A percentile compares a stretch with the other conserved stretches of the same genome.
Conservation (phyloP, 164 flowering plant genomes). For the Vitis amurensis region DNA sequence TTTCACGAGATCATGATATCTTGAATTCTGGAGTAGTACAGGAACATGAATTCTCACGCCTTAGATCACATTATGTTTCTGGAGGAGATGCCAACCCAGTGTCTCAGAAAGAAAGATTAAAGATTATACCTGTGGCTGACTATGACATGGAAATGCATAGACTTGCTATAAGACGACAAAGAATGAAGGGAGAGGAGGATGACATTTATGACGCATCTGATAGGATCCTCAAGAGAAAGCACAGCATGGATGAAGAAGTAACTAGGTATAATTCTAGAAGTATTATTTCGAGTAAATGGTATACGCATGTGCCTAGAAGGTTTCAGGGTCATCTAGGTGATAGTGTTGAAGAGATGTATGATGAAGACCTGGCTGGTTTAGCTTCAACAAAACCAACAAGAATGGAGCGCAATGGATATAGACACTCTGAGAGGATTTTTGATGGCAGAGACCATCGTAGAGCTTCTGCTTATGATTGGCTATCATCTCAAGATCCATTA, state of each 20-base stretch:
- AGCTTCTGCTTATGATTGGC: conserved; percentile 18
- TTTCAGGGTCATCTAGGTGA: conserved; percentile 14
- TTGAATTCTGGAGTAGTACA: neutral
- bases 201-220: conserved; percentile 14
- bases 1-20: conserved; percentile 11
- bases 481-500: conserved; percentile 9
- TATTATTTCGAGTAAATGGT: conserved; percentile 13
- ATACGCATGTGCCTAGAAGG: neutral
- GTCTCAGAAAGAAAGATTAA: conserved; percentile 18
- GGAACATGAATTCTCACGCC: neutral
- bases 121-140: conserved; percentile 4
- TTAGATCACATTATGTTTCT: conserved; percentile 15
- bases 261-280: conserved; percentile 9
- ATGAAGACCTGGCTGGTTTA: conserved; percentile 12
- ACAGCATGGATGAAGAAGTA: conserved; percentile 16
- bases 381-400: conserved; percentile 1
- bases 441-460: conserved; percentile 10
- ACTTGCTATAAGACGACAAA: conserved; percentile 8
- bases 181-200: conserved; percentile 18
- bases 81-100: conserved; percentile 19
- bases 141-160: conserved; percentile 18
- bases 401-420: conserved; percentile 8
- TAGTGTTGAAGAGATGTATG: conserved; percentile 20
- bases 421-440: conserved; percentile 14
- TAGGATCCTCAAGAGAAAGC: conserved; percentile 23